Conservation (phyloP, 495 filamentous ascomycete species). For the Penicillium samsonianum region DNA sequence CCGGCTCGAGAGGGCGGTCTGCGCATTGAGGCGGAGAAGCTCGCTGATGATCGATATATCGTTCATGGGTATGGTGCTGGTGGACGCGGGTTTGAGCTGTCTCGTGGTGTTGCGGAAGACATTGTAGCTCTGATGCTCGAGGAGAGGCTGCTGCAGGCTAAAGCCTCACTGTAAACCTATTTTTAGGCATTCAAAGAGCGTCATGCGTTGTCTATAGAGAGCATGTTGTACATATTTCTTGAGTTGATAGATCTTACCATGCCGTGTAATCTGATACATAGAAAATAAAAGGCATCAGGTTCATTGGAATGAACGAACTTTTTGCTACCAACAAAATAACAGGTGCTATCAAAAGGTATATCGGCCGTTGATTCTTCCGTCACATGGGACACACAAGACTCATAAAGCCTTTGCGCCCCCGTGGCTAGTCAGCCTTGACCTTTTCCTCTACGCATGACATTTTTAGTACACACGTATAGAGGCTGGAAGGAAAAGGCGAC, state of each 20-base stretch:
- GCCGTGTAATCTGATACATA: background rate
- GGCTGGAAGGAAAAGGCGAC: conserved; percentile 9
- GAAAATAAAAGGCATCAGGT: conserved; percentile 15
- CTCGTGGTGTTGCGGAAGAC: conserved; percentile 46
- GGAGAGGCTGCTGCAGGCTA: conserved; percentile 30
- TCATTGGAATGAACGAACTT: conserved; percentile 33
- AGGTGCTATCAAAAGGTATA: conserved; percentile 37
- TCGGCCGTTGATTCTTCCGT: conserved; percentile 35
- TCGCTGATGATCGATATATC: conserved; percentile 32
- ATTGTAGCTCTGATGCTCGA: conserved; percentile 34
- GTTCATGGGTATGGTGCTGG: conserved; percentile 67
- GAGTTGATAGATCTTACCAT: background rate
- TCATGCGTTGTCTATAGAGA: conserved; percentile 2
- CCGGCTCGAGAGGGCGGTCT: conserved; percentile 48
- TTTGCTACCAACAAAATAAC: conserved; percentile 36
- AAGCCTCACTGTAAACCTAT: conserved; percentile 30
- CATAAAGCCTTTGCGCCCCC: conserved; percentile 14
- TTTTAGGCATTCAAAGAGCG: background rate
- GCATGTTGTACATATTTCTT: conserved; percentile 2
- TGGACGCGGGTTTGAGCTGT: conserved; percentile 57
- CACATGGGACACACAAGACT: conserved; percentile 31
- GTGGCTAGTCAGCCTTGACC: conserved; percentile 18
- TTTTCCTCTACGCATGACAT: conserved; percentile 14
- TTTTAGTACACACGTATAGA: conserved; percentile 14
- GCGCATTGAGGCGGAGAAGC: conserved; percentile 43